phyloP scores from a whole-genome alignment of 768 basidiomycete genomes.

The Russula sp. region DNA sequence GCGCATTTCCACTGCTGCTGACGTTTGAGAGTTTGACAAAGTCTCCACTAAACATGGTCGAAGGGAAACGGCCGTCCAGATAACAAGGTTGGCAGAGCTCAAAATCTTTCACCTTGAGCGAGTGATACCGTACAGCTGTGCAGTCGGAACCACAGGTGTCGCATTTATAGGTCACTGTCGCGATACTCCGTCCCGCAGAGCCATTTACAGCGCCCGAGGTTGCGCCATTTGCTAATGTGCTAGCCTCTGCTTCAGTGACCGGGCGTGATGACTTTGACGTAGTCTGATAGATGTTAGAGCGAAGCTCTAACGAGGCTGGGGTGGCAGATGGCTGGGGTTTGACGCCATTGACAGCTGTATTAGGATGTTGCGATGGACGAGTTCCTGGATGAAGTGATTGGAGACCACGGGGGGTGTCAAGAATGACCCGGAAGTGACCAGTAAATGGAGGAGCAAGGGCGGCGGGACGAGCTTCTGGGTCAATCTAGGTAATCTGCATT shows the following conservation, averaged over 20 bases:
- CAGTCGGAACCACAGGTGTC: slow-evolving; percentile 96
- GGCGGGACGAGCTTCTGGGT: slow-evolving; percentile 92
- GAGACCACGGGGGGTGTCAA: slow-evolving; percentile 94
- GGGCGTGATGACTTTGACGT: slow-evolving; percentile 76
- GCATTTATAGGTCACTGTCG: slow-evolving; percentile 61
- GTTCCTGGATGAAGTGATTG: slow-evolving; percentile 89
- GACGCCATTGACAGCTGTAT: slow-evolving; percentile 41
- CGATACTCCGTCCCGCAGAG: slow-evolving; percentile 28
- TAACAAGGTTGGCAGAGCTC: slow-evolving; percentile 91
- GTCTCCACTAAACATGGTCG: slow-evolving; percentile 93
- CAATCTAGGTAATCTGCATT: slow-evolving; percentile 55
- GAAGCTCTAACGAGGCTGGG: slow-evolving; percentile 80
- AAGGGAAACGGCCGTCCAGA: slow-evolving; percentile 94
- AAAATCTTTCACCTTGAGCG: slow-evolving; percentile 86
- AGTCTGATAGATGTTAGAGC: slow-evolving; percentile 82
- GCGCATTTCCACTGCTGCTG: slow-evolving; percentile 29
- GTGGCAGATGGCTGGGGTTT: slow-evolving; percentile 37
- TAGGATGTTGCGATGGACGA: slow-evolving; percentile 43
- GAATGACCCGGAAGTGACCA: slow-evolving; percentile 95
- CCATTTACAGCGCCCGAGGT: slow-evolving; percentile 41
- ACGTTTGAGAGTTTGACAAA: slow-evolving; percentile 77
- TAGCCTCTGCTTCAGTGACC: slow-evolving; percentile 63
- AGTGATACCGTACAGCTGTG: slow-evolving; percentile 83
- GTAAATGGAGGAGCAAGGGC: slow-evolving; percentile 96
- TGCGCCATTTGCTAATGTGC: slow-evolving; percentile 51